Conservation (phyloP, 1,284 basidiomycete genomes). For the Pascua sp. region DNA sequence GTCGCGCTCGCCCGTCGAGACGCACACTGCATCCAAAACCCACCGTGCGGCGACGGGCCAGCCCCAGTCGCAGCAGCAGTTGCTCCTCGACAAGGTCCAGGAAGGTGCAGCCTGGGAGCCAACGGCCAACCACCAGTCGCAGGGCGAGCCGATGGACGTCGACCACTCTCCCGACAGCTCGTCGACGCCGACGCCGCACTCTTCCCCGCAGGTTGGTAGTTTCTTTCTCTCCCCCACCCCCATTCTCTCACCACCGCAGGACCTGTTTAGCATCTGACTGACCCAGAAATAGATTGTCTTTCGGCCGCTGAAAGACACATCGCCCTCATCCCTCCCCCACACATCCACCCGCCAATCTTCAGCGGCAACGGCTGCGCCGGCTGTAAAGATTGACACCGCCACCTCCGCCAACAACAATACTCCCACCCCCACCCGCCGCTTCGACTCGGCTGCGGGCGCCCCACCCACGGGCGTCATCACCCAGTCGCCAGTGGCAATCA, state of each 20-base stretch:
- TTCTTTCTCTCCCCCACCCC: too few species aligned
- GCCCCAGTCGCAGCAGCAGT: constrained; percentile 11
- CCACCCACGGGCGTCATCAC: constrained; percentile 1
- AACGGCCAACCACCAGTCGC: neutral
- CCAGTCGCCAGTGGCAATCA: neutral
- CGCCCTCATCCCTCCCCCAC: constrained; percentile 45
- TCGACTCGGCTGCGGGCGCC: constrained; percentile 5
- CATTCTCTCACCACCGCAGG: neutral
- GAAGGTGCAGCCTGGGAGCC: constrained; percentile 22
- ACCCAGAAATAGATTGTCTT: constrained; percentile 41
- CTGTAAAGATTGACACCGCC: too few species aligned
- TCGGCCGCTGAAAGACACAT: constrained; percentile 44
- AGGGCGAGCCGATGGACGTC: constrained; percentile 31
- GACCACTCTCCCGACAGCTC: constrained; percentile 42
- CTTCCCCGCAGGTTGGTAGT: constrained; percentile 49
- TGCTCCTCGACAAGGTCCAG: constrained; percentile 24
- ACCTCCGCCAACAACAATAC: neutral
- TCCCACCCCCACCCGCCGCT: constrained; percentile 11
- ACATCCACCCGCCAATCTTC: constrained; percentile 16
- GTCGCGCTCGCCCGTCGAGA: constrained; percentile 17
- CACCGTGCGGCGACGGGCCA: neutral
- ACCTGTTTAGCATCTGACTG: constrained; percentile 19
- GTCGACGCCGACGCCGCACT: constrained; percentile 50
- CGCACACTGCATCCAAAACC: constrained; percentile 2
- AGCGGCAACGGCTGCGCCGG: too few species aligned